Evolutionary conservation across 176 grass and related monocot genomes (phyloP), one percentile per base, ranked within the genome.

Genomic region (sorghum (Sorghum bicolor)): DNA sequence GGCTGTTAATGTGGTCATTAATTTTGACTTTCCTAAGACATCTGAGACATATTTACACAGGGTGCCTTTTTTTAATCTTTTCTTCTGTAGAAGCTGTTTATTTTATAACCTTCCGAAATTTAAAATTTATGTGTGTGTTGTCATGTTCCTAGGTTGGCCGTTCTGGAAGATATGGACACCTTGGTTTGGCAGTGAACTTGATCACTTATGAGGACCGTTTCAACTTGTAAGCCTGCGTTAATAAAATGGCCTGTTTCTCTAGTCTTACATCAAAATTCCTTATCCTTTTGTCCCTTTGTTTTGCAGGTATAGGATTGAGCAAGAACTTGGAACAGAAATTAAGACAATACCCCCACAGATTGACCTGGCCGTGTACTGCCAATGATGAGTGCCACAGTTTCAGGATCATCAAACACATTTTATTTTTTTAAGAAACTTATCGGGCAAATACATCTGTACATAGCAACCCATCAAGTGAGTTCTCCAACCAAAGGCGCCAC

Each of bases 1-100:
- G 79, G 94, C 94, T 72, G 94, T 97, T 52, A 97, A 97, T 89
- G 94, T 97, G 80, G 94, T 97, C 55, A 92, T 97, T 70, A 97
- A 97, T 74, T 97, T 97, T 90, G 94, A 97, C 82, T 97, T 97
- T 67, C 94, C 94, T 11, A 97, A 90, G 69, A 97, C 89, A 25
- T 81, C 94, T 3, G 94, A 97, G 76, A 97, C 94, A 71, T 97
- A 97, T 87, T 89, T 97, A 62, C 94, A 97, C 74, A 92, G 94
- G 87, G 94, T 97, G 90, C 86, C 20, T 37, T 22, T 24, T 55
- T 10, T 10, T 37, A 8, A 8, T 39, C n/a, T 68, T 34, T 36
- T 32, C 15, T 48, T 75, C 57, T 20, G 2, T 47, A 10, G 1
- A 39, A 60, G 30, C 30, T 62, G 0, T 40, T 31, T 52, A 40